Conservation (phyloP, 108 stramenopile species). For the Cyclostephanos invisitatus region DNA sequence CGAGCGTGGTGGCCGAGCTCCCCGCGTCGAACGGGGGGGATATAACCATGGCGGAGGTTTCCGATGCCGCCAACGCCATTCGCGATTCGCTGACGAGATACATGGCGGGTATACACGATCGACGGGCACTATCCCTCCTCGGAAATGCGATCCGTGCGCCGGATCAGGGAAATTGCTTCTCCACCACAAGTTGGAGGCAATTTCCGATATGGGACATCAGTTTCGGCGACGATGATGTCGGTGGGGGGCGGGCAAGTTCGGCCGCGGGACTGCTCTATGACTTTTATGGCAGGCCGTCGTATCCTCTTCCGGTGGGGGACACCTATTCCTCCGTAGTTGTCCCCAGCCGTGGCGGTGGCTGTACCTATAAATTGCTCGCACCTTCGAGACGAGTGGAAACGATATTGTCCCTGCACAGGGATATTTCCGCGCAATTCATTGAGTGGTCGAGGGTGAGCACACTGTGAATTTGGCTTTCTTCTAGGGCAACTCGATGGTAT, state of each 20-base stretch:
- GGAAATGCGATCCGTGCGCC: constrained; percentile 12
- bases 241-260: not conserved
- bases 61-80: constrained; percentile 29
- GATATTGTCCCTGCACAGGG: constrained; percentile 16
- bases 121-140: constrained; percentile 2
- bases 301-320: constrained; percentile 33
- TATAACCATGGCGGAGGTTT: constrained; percentile 21
- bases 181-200: constrained; percentile 33
- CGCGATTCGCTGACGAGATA: constrained; percentile 15
- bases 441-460: not conserved
- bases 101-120: constrained; percentile 25
- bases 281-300: constrained; percentile 38
- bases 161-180: constrained; percentile 23
- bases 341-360: constrained; percentile 26
- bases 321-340: constrained; percentile 36
- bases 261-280: constrained; percentile 1
- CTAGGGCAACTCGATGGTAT: not conserved
- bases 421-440: constrained; percentile 12
- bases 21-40: constrained; percentile 6
- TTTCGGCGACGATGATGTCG: constrained; percentile 14
- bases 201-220: constrained; percentile 37
- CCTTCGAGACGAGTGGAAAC: constrained; percentile 29
- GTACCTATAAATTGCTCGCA: constrained; percentile 28
- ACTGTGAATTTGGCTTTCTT: not conserved
- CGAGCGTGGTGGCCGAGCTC: constrained; percentile 27